Percentiles rank a stretch among this genome's conserved stretches.
phyloP scores from a whole-genome alignment of 2,329 filamentous ascomycete genomes.

The Alternaria angustiovoidea region DNA sequence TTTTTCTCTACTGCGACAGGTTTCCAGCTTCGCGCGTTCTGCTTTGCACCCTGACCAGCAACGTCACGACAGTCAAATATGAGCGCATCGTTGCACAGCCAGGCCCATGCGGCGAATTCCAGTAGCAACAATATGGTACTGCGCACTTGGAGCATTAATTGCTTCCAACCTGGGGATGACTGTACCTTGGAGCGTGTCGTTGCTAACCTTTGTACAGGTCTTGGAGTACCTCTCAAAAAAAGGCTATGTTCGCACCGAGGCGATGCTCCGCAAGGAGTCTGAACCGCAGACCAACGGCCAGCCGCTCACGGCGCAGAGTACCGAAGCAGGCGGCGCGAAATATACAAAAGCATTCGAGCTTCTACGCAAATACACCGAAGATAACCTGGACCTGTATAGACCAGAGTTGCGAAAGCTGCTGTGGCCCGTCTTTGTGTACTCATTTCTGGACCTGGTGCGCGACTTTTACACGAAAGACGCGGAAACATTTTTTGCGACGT shows the following conservation, averaged over 20 bases:
- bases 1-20: background rate
- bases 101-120: background rate
- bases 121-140: background rate
- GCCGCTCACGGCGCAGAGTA: constrained; percentile 70
- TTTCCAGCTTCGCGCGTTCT: background rate
- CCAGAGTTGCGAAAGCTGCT: constrained; percentile 87
- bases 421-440: constrained; percentile 96
- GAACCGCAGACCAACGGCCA: constrained; percentile 83
- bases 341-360: constrained; percentile 78
- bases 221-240: constrained; percentile 97
- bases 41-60: background rate
- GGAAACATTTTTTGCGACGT: constrained; percentile 74
- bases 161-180: background rate
- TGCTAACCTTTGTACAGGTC: constrained; percentile 61
- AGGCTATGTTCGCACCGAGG: constrained; percentile 90
- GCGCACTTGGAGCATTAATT: background rate
- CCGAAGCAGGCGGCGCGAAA: constrained; percentile 76
- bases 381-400: constrained; percentile 90
- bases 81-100: background rate
- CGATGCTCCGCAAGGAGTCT: constrained; percentile 90
- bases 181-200: background rate
- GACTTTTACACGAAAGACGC: constrained; percentile 76
- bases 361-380: constrained; percentile 84
- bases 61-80: background rate
- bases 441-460: constrained; percentile 79